A percentile compares a stretch with the other conserved stretches of the same genome.
Conservation (phyloP, 148 eudicot genomes). For the Limonium bicolor region DNA sequence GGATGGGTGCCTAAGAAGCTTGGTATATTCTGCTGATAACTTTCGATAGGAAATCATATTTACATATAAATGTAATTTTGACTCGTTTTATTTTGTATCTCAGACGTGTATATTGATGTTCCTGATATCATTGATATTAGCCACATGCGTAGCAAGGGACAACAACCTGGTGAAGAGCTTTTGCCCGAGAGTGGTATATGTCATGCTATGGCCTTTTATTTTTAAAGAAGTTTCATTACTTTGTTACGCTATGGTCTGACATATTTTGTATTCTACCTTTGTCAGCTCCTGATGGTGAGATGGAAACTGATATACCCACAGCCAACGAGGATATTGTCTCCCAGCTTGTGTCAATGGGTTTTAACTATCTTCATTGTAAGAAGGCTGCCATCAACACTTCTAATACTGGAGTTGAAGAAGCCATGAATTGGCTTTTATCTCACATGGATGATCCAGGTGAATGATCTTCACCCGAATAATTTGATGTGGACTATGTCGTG, state of each 20-base stretch:
- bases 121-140: slow-evolving; percentile 84
- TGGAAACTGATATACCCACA: slow-evolving; percentile 17
- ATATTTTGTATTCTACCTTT: too few species aligned
- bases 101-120: slow-evolving; percentile 96
- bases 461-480: too few species aligned
- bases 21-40: too few species aligned
- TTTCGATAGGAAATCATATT: too few species aligned
- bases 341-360: slow-evolving; percentile 86
- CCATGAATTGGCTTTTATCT: slow-evolving; percentile 92
- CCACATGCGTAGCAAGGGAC: slow-evolving; percentile 91
- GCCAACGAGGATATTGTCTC: slow-evolving; percentile 61
- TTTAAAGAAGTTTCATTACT: too few species aligned
- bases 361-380: slow-evolving; percentile 51
- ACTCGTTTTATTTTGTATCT: slow-evolving; percentile 6
- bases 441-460: slow-evolving; percentile 98
- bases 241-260: too few species aligned
- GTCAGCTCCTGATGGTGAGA: slow-evolving; percentile 27
- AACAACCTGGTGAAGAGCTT: slow-evolving; percentile 90
- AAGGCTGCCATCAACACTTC: slow-evolving; percentile 84
- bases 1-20: slow-evolving; percentile 99
- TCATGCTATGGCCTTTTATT: neutral
- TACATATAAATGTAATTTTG: too few species aligned
- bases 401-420: slow-evolving; percentile 85
- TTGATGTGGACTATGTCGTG: too few species aligned
- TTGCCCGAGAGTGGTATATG: slow-evolving; percentile 71